Percentiles rank a stretch among this genome's conserved stretches.
Evolutionary conservation across 2,329 filamentous ascomycete species (phyloP).

Genomic region (Corynespora cassiicola): DNA sequence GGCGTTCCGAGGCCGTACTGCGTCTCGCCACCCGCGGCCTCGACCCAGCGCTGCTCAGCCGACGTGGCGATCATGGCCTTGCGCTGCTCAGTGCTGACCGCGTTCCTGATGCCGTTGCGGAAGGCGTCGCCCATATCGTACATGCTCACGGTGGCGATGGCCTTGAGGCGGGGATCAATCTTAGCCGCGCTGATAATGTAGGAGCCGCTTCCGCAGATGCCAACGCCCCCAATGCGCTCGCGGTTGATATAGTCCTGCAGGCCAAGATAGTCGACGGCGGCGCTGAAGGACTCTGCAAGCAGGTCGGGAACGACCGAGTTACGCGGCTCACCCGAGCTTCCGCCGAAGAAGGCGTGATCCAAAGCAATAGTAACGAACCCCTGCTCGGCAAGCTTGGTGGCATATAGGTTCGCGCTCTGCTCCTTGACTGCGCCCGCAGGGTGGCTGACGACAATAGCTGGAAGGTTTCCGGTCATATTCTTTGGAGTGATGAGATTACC

Average conservation of each 20-base stretch:
- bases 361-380: constrained; percentile 28
- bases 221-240: constrained; percentile 33
- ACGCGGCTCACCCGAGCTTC: constrained; percentile 24
- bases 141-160: constrained; percentile 20
- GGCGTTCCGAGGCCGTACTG: constrained; percentile 2
- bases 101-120: constrained; percentile 8
- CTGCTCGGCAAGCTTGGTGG: constrained; percentile 25
- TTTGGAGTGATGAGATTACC: constrained; percentile 7
- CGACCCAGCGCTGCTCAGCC: constrained; percentile 8
- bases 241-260: constrained; percentile 23
- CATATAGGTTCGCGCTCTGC: constrained; percentile 30
- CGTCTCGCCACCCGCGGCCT: constrained; percentile 4
- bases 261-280: constrained; percentile 36
- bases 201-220: constrained; percentile 35
- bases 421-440: constrained; percentile 34
- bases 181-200: constrained; percentile 43
- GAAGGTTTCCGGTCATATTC: constrained; percentile 1
- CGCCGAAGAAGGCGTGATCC: constrained; percentile 25
- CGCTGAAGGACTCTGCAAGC: constrained; percentile 33
- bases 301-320: constrained; percentile 24
- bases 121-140: constrained; percentile 13
- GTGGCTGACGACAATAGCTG: constrained; percentile 30
- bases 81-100: constrained; percentile 6
- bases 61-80: constrained; percentile 6
- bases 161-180: constrained; percentile 28